Evolutionary conservation across 169 alveolate species (phyloP).

Genomic region (Plasmodium gaboni): DNA sequence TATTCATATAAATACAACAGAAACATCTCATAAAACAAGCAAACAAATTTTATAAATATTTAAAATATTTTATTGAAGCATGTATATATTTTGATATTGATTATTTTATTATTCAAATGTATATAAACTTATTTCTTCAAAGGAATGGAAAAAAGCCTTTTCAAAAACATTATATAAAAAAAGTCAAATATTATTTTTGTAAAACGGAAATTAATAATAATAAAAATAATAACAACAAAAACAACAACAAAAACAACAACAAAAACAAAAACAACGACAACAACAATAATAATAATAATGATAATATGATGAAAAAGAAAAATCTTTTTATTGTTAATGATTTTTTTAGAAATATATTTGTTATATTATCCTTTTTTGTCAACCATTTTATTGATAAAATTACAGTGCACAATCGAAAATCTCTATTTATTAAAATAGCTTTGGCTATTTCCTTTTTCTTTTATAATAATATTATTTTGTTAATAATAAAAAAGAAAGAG

Average conservation of each 20-base stretch:
- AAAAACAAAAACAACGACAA: neutral
- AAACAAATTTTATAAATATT: conserved; percentile 29
- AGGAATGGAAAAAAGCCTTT: conserved; percentile 17
- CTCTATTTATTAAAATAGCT: conserved; percentile 42
- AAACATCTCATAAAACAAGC: neutral
- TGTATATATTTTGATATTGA: conserved; percentile 65
- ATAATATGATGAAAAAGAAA: neutral
- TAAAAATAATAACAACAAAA: neutral
- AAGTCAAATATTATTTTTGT: conserved; percentile 53
- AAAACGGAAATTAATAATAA: neutral
- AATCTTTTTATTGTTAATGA: conserved; percentile 29
- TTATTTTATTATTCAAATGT: conserved; percentile 47
- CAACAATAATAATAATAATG: neutral
- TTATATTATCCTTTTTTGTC: conserved; percentile 53
- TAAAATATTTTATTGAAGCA: conserved; percentile 56
- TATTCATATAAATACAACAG: neutral
- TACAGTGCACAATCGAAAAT: conserved; percentile 14
- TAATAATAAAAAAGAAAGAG: conserved; percentile 42
- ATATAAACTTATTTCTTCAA: conserved; percentile 29
- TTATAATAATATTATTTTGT: conserved; percentile 55
- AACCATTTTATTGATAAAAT: conserved; percentile 41
- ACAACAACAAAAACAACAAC: neutral
- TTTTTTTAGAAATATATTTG: conserved; percentile 66
- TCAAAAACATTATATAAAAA: conserved; percentile 35
- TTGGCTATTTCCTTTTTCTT: conserved; percentile 49